Conservation (phyloP, 1,139 yeast genomes). For the Candida sanyaensis region DNA sequence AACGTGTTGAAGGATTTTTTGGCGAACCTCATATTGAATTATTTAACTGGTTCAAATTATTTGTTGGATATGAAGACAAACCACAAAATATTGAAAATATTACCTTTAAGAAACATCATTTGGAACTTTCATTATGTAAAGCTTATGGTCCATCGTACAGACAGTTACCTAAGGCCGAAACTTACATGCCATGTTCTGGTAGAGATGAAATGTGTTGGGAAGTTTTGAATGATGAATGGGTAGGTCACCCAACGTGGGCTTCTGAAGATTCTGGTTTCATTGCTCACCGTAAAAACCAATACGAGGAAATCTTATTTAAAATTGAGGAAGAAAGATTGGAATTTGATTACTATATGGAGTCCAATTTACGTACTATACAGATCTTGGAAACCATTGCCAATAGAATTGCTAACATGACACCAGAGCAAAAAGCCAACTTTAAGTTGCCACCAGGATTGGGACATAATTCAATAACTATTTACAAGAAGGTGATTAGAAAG, state of each 20-base stretch:
- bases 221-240: slow-evolving; percentile 98
- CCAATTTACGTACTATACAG: slow-evolving; percentile 92
- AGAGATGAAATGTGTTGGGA: slow-evolving; percentile 99
- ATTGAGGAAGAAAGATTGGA: slow-evolving; percentile 98
- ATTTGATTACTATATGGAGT: slow-evolving; percentile 93
- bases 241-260: slow-evolving; percentile 99
- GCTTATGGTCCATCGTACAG: slow-evolving; percentile 94
- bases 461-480: slow-evolving; percentile 85
- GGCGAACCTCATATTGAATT: slow-evolving; percentile 77
- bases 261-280: slow-evolving; percentile 98
- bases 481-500: slow-evolving; percentile 89
- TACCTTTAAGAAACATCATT: slow-evolving; percentile 83
- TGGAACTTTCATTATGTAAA: slow-evolving; percentile 84
- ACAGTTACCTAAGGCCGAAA: slow-evolving; percentile 89
- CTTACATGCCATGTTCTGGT: slow-evolving; percentile 97
- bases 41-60: slow-evolving; percentile 86
- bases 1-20: slow-evolving; percentile 80
- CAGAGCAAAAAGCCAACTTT: slow-evolving; percentile 83
- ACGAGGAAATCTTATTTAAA: slow-evolving; percentile 91
- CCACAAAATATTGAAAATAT: slow-evolving; percentile 85
- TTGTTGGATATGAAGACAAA: slow-evolving; percentile 82
- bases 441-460: slow-evolving; percentile 93
- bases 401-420: slow-evolving; percentile 89
- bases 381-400: slow-evolving; percentile 94
- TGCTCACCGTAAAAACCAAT: slow-evolving; percentile 96